Base-by-base conservation (phyloP, 345 rosid genomes). In the Hevea brasiliensis region DNA sequence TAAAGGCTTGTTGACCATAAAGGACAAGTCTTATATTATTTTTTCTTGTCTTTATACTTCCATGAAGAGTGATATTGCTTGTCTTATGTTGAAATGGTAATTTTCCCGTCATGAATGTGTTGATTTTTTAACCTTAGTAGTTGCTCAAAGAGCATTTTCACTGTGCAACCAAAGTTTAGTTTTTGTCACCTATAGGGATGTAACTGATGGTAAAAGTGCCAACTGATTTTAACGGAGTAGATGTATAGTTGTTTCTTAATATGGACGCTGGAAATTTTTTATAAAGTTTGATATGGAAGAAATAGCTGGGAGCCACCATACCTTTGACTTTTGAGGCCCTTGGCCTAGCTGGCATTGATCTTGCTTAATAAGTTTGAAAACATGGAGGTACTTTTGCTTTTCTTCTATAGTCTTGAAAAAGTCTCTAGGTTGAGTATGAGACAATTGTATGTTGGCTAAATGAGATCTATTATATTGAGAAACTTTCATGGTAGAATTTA, bases 41-140 rank as follows among this genome's bases (percentile, higher is more conserved):
- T 47, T 47, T 47, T 2, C 37, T n/a, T 32, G 4, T 47, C 61
- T 14, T 56, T 17, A 23, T 59, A 60, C n/a, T 60, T 27, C 8
- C 42, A 60, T 17, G 64, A 60, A 29, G 61, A n/a, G n/a, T 57
- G 61, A 57, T 24, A 11, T 60, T 29, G 35, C 61, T 57, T 57
- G 1, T 57, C 61, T 57, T 57, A 2, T 57, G 61, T 57, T 4
- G 8, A 57, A 57, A 23, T 13, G 3, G 17, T 57, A 23, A 57
- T 23, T 12, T 60, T 60, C 3, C 12, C n/a, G 7, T 60, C n/a
- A 32, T 6, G 21, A 60, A 32, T 32, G 37, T 32, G 37, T 32
- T 32, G 37, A 32, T 1, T 32, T 32, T 32, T 32, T 4, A 32
- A 32, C 37, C 37, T 32, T 32, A 32, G 4, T 32, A n/a, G 37